Evolutionary conservation across 495 filamentous ascomycete genomes (phyloP), one percentile per base, ranked within the genome.

Genomic region (Ramalina intermedia): DNA sequence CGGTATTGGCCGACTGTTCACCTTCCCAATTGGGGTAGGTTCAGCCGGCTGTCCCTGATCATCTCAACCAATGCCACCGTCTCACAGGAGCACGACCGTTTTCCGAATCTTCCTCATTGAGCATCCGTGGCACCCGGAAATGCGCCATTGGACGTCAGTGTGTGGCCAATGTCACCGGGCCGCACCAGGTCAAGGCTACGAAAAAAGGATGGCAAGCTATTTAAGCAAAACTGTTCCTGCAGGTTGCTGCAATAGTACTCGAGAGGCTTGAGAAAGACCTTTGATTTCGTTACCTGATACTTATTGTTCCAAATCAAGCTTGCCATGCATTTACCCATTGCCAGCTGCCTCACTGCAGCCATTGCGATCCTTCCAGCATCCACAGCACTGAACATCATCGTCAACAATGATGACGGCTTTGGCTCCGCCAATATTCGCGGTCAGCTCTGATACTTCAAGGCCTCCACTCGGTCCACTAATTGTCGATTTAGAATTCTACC

Each of bases 321-420:
- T 23, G 17, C 16, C 16, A 41, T 41, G 39, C 39, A 8, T 41
- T 41, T 41, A 2, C 14, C 39, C 7, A 11, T 41, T 41, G 16
- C 21, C 39, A 16, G 17, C 39, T 17, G 16, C 39, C 17, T 41
- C 39, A 23, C 39, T 7, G 29, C 29, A 9, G 29, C 29, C 5
- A 33, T 13, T 13, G 29, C 29, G 8, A 12, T 33, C 7, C n/a
- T 44, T 4, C 16, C 35, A 36, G 40, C n/a, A 1, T 46, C 42
- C 13, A 46, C 23, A 18, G 49, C 49, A 14, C 43, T 51, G 11
- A 51, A 78, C 49, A 75, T 75, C 39, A 58, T 69, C 41, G 68
- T 72, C 49, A 78, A 62, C 60, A 70, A 67, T 43, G 62, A 69
- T 43, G 68, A 71, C 56, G 66, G 66, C n/a, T 71, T 66, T 39